These are phyloP conservation scores for Phytophthora tubulina DNA, from an alignment of 352 stramenopile species.

Conservation along the genomic window DNA sequence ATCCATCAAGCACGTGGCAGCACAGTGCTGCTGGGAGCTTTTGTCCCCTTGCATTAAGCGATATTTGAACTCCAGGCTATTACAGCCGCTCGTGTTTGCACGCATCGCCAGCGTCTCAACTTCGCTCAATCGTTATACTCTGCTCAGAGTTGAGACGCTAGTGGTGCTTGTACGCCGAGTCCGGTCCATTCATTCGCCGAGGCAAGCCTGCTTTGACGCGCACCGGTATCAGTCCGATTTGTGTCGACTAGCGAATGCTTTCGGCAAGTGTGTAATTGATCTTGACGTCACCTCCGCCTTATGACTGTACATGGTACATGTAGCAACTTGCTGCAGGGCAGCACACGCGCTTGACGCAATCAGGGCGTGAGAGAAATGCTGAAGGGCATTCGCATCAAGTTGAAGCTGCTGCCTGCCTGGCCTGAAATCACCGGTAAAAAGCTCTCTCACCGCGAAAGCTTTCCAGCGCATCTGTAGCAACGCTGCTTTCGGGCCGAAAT, in stretches of 20 bases:
- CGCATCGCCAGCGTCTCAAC: too few species aligned
- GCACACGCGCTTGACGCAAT: constrained; percentile 12
- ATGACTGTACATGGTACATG: neutral
- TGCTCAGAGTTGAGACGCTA: neutral
- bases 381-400: constrained; percentile 8
- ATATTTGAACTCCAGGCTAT: too few species aligned
- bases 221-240: too few species aligned
- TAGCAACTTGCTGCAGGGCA: neutral
- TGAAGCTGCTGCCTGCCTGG: constrained; percentile 10
- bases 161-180: neutral
- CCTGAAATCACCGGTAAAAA: neutral
- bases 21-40: too few species aligned
- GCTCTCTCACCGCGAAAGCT: too few species aligned
- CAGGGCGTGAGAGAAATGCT: constrained; percentile 17
- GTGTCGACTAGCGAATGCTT: constrained; percentile 4
- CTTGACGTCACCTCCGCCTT: neutral
- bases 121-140: neutral
- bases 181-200: too few species aligned
- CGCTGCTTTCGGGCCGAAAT: too few species aligned
- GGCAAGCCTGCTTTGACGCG: too few species aligned
- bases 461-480: neutral
- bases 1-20: constrained; percentile 1
- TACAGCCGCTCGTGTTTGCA: too few species aligned
- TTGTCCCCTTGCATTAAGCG: too few species aligned
- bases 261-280: neutral